These are phyloP conservation scores for Cercospora sesami DNA, from an alignment of 2,329 filamentous ascomycete genomes.

Conservation along the genomic window DNA sequence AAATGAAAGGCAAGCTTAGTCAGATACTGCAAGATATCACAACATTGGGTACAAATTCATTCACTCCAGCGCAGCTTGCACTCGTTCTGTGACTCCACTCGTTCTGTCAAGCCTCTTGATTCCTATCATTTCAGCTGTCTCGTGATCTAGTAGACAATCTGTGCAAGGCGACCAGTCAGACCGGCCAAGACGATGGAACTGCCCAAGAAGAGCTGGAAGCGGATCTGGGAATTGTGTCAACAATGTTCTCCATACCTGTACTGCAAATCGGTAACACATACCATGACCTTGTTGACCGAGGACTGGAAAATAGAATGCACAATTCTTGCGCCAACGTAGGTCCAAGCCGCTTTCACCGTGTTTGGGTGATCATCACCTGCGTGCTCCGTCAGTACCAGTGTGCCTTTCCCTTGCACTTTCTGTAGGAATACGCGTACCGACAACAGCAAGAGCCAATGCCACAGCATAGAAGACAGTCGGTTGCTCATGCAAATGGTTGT, in stretches of 20 bases:
- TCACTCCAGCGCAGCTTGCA: neutral
- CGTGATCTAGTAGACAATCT: conserved; percentile 8
- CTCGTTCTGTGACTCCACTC: neutral
- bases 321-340: conserved; percentile 42
- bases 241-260: too few species aligned
- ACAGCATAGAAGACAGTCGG: conserved; percentile 46
- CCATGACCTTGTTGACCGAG: conserved; percentile 37
- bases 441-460: conserved; percentile 35
- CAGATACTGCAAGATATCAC: neutral
- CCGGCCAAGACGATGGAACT: conserved; percentile 18
- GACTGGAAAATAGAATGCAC: conserved; percentile 42
- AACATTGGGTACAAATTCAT: neutral
- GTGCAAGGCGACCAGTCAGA: conserved; percentile 9
- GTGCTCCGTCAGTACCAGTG: too few species aligned
- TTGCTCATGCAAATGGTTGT: conserved; percentile 46
- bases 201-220: conserved; percentile 19
- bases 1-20: too few species aligned
- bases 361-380: conserved; percentile 23
- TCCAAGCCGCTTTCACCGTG: conserved; percentile 42
- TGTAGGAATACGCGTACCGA: neutral
- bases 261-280: neutral
- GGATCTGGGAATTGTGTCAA: neutral
- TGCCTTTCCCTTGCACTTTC: too few species aligned
- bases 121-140: neutral
- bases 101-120: conserved; percentile 1